phyloP scores from a whole-genome alignment of 345 rosid genomes.

The Eucalyptus erythrocorys region DNA sequence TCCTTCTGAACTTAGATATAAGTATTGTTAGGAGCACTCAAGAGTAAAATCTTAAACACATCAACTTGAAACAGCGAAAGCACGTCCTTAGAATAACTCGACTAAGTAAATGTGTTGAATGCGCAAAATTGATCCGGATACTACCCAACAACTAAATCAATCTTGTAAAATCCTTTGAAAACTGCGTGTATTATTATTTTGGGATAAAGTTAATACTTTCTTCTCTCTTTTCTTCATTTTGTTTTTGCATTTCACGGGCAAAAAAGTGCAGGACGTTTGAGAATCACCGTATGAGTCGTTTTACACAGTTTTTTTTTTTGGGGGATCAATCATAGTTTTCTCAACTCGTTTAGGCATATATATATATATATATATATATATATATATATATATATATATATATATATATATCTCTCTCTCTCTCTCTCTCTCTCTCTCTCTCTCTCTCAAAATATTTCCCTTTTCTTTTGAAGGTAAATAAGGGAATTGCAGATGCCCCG shows the following conservation, averaged over 20 bases:
- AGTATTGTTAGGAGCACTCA: neutral
- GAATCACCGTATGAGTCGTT: neutral
- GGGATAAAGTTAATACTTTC: neutral
- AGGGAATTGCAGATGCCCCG: neutral
- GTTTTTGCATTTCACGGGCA: neutral
- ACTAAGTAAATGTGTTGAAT: neutral
- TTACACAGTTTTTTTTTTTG: neutral
- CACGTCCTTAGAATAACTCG: neutral
- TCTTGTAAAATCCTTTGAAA: neutral
- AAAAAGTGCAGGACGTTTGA: neutral
- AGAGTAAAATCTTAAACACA: neutral
- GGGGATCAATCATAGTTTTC: neutral
- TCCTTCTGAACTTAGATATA: neutral
- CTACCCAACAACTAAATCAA: neutral
- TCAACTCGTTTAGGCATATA: neutral
- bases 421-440: no score
- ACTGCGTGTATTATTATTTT: accelerated
- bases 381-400: no score
- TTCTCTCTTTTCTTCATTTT: neutral
- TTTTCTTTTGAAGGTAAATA: neutral
- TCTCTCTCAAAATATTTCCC: neutral
- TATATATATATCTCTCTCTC: no score
- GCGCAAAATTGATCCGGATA: neutral
- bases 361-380: no score
- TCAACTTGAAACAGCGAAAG: neutral